These are phyloP conservation scores for Stromatinia cepivora DNA, from an alignment of 2,329 filamentous ascomycete genomes.

Conservation along the genomic window DNA sequence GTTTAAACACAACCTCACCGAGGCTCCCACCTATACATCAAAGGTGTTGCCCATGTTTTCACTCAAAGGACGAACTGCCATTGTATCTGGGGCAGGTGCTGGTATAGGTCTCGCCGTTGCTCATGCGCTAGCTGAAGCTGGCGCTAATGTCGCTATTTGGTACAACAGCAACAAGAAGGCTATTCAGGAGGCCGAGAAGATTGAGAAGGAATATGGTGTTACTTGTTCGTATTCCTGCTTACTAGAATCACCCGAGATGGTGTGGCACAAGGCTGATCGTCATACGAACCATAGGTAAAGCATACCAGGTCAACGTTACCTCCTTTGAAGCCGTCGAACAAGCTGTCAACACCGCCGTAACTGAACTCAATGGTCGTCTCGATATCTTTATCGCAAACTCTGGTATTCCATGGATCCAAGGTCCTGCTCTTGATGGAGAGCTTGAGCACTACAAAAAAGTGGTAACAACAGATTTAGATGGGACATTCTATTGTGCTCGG, in stretches of 20 bases:
- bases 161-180: slow-evolving; percentile 68
- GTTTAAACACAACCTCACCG: slow-evolving; percentile 59
- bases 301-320: slow-evolving; percentile 63
- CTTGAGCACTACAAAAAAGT: slow-evolving; percentile 66
- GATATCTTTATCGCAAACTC: slow-evolving; percentile 81
- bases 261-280: slow-evolving; percentile 6
- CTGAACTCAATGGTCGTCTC: slow-evolving; percentile 70
- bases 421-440: slow-evolving; percentile 64
- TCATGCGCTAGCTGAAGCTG: slow-evolving; percentile 47
- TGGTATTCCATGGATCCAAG: slow-evolving; percentile 72
- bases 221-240: slow-evolving; percentile 53
- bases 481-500: slow-evolving; percentile 74
- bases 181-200: slow-evolving; percentile 59
- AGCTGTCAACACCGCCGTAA: slow-evolving; percentile 52
- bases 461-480: slow-evolving; percentile 70
- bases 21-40: slow-evolving; percentile 45
- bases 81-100: slow-evolving; percentile 49
- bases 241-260: too few relatives aligned
- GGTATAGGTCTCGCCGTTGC: slow-evolving; percentile 51
- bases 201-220: slow-evolving; percentile 66
- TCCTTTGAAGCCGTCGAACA: slow-evolving; percentile 45
- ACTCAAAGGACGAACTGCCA: slow-evolving; percentile 56
- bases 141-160: slow-evolving; percentile 51
- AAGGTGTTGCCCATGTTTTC: slow-evolving; percentile 63
- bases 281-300: slow-evolving; percentile 49